Conservation (phyloP, 768 basidiomycete species). For the Leccinum barrowsii region DNA sequence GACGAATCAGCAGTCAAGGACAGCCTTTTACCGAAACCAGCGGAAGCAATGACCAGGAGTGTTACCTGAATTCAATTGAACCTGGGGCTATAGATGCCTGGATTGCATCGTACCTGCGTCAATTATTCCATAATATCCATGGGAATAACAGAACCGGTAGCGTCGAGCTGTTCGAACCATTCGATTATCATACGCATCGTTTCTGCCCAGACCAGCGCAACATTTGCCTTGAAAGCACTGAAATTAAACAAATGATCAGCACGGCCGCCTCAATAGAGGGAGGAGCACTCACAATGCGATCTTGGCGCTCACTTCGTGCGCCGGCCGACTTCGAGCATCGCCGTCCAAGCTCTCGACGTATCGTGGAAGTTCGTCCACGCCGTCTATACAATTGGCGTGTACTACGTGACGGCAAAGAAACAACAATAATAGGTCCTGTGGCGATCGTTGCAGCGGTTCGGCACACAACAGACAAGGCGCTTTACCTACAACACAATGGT, state of each 20-base stretch:
- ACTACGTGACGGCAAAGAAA: conserved; percentile 89
- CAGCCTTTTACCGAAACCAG: no score
- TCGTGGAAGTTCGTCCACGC: conserved; percentile 57
- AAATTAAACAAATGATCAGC: neutral
- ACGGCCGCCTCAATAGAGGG: neutral
- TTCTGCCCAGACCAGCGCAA: no score
- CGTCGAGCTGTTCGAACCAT: no score
- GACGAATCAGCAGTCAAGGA: no score
- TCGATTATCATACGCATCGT: no score
- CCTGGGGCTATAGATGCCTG: no score
- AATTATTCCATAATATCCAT: no score
- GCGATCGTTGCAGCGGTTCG: conserved; percentile 51
- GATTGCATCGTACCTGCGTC: no score
- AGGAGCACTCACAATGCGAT: conserved; percentile 66
- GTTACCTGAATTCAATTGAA: no score
- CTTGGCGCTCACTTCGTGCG: conserved; percentile 57
- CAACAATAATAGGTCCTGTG: conserved; percentile 61
- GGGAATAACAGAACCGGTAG: no score
- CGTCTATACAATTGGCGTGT: conserved; percentile 74
- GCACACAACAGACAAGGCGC: conserved; percentile 66
- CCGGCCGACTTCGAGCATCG: conserved; percentile 32
- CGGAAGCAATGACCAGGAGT: no score
- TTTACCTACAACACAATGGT: conserved; percentile 43
- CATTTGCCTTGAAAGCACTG: no score
- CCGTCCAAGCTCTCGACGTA: conserved; percentile 54